phyloP scores from a whole-genome alignment of 352 stramenopile genomes.

The Peronospora belbahrii region DNA sequence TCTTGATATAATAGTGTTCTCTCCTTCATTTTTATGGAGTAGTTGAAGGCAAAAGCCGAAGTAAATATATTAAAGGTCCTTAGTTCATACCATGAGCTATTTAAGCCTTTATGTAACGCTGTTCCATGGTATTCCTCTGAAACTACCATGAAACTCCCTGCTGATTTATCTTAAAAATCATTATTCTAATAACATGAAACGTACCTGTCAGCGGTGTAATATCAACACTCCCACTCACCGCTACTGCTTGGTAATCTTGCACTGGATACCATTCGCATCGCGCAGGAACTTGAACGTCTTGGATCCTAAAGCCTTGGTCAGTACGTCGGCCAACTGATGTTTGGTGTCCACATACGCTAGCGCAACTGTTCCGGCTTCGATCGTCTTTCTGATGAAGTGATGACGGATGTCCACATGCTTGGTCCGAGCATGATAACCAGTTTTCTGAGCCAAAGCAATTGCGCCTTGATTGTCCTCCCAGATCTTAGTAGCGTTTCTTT shows the following conservation, averaged over 20 bases:
- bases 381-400: neutral
- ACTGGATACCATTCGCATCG: neutral
- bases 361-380: neutral
- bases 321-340: neutral
- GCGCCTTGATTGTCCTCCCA: constrained; percentile 9
- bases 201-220: too few relatives aligned
- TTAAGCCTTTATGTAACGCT: too few relatives aligned
- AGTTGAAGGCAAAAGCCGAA: too few relatives aligned
- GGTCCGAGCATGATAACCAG: neutral
- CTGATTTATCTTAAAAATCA: too few relatives aligned
- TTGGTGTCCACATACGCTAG: neutral
- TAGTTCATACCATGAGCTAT: too few relatives aligned
- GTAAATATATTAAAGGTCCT: too few relatives aligned
- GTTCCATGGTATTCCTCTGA: too few relatives aligned
- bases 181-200: too few relatives aligned
- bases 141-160: too few relatives aligned
- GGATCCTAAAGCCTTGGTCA: neutral
- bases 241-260: neutral
- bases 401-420: neutral
- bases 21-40: too few relatives aligned
- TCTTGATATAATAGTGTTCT: too few relatives aligned
- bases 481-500: neutral
- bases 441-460: neutral
- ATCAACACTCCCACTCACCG: neutral
- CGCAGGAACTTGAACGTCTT: neutral